Base-by-base conservation (phyloP, 192 early-diverging fungal genomes). In the Entomortierella lignicola region DNA sequence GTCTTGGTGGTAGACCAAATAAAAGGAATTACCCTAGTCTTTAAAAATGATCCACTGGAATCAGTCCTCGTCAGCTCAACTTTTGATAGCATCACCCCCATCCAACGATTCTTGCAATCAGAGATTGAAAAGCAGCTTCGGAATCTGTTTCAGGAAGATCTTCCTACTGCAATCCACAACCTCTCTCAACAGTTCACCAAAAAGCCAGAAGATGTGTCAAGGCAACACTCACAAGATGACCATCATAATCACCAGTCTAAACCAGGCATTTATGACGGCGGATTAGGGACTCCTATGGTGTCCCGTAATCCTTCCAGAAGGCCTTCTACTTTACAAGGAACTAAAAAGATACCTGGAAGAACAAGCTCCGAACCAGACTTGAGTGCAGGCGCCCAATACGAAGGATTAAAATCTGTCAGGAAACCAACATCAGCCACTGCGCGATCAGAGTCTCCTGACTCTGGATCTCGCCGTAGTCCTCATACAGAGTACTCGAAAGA, bases 1-100 rank as follows among this genome's bases (percentile, higher is more conserved):
- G 95, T 96, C 6, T 85, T 99, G 25, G 97, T 96, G 0, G 94
- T 99, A 1, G 96, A 96, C 67, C 94, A 97, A 80, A 85, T 91
- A 54, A 94, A 93, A 72, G 98, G 98, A 27, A 92, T 98, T 27
- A 99, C 97, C 0, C 86, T 99, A 52, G 96, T 95, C 20, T 99
- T 99, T 72, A 97, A 98, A 71, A 99, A 96, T 72, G 97, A 99
- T 69, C 97, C 98, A 13, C 77, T 99, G 27, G 97, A 98, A 50
- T 92, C 90, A 0, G 92, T 99, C 12, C 88, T 94, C 57, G 96
- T 99, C 43, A 93, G 92, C 63, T 97, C 95, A n/a, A 98, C 98
- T 1, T 99, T 99, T 79, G 98, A 99, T 68, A 90, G 92, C 69
- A 90, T 98, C 37, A 90, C 94, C 21, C 92, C 89, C 39, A 93